Evolutionary conservation across 805 yeast species (phyloP), one percentile per base, ranked within the genome.

Genomic region (Hermanozyma aechmeae): DNA sequence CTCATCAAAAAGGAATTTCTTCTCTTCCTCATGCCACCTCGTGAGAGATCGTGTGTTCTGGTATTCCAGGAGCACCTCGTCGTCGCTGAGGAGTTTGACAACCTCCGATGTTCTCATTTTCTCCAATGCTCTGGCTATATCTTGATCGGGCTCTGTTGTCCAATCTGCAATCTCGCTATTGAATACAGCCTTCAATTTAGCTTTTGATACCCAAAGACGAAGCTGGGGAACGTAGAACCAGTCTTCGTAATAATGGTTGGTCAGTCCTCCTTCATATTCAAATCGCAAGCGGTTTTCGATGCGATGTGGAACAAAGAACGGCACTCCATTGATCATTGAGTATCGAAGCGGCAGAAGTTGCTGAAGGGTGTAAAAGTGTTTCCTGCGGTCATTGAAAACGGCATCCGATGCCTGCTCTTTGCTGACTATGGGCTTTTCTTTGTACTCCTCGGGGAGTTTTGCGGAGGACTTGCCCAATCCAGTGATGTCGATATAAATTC

Each of bases 11-110:
- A 52, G 24, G 14, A 34, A 31, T 4, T 17, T 13, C n/a, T 27
- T 32, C 27, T 52, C 58, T 11, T 32, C 24, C 10, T 22, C 16
- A 30, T 51, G 54, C 35, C 42, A 37, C 2, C 35, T 42, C 9
- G 46, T 43, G 23, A 30, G 25, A 9, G 31, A 24, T 13, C 32
- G 28, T 11, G 52, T 43, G 15, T 42, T 34, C 26, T 40, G 45
- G 29, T 48, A 51, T 21, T 51, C 53, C 5, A 30, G 25, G 28
- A 46, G 34, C 5, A 46, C 19, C 23, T 33, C 30, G 6, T 44
- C 46, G 23, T 50, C 51, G n/a, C n/a, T n/a, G n/a, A n/a, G n/a
- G n/a, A n/a, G n/a, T n/a, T n/a, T n/a, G n/a, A n/a, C n/a, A n/a
- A n/a, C n/a, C n/a, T n/a, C n/a, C n/a, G n/a, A n/a, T n/a, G n/a